Base-by-base conservation (phyloP, 768 basidiomycete genomes). In the Cytidiella melzeri region DNA sequence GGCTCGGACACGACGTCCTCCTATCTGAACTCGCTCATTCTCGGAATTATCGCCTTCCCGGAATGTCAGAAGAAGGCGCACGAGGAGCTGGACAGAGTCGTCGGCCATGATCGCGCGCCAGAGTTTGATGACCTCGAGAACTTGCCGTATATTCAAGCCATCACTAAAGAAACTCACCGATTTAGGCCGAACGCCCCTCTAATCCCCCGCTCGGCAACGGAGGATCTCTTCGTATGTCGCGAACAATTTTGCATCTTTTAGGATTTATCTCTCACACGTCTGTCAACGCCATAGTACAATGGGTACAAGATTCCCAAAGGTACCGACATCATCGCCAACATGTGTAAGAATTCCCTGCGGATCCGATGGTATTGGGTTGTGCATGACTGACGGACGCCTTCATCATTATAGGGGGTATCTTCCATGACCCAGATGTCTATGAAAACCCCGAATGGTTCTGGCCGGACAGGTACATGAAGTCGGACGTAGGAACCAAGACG, bases 401-500 rank as follows among this genome's bases (percentile, higher is more conserved):
- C 13, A 25, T 41, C 11, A 18, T 3, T 21, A 26, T 5, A 9
- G 50, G 64, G 63, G 63, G 55, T 10, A 63, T 67, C 56, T 49
- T 61, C 10, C 64, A 60, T 34, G 62, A 67, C 44, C 55, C 56
- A 21, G 41, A 52, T 5, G 38, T 53, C 11, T 65, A 61, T 47
- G 60, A 59, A 0, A 58, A 63, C 11, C 61, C 66, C 5, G 39
- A 57, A 3, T 41, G n/a, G 5, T 67, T 67, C 54, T 52, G 53
- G 13, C 66, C 66, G 1, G 60, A 61, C 1, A 50, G 66, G 13
- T 67, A 57, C 52, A 42, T 65, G 12, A 48, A 21, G n/a, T n/a
- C 30, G 1, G 28, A 40, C n/a, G n/a, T n/a, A 10, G 53, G 53
- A 26, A 19, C 12, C 3, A 25, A 47, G 21, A 40, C 13, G 18